A percentile compares a stretch with the other conserved stretches of the same genome.
phyloP scores from a whole-genome alignment of 1,284 basidiomycete genomes.

The Papiliotrema nemorosa region DNA sequence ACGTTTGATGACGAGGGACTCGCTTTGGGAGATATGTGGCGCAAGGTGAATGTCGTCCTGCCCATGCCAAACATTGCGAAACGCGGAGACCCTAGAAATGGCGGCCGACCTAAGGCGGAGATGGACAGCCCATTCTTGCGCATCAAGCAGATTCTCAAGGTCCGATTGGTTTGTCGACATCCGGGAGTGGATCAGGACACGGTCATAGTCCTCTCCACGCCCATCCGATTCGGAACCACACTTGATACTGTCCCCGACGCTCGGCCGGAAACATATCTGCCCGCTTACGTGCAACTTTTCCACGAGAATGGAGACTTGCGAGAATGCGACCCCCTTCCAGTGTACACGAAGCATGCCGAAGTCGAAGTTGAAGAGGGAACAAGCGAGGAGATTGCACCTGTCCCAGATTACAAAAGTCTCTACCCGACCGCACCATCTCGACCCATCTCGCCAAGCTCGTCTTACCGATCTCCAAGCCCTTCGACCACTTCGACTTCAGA shows the following conservation, averaged over 20 bases:
- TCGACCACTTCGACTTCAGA: neutral
- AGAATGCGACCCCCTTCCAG: conserved; percentile 42
- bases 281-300: conserved; percentile 44
- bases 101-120: conserved; percentile 24
- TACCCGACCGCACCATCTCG: neutral
- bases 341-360: conserved; percentile 20
- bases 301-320: conserved; percentile 44
- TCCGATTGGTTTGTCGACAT: conserved; percentile 31
- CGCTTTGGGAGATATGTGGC: conserved; percentile 33
- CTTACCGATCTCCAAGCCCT: conserved; percentile 1
- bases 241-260: conserved; percentile 16
- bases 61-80: conserved; percentile 28
- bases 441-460: neutral
- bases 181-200: conserved; percentile 8
- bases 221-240: conserved; percentile 39
- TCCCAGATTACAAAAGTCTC: neutral
- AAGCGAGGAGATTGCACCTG: neutral
- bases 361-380: neutral
- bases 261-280: conserved; percentile 16
- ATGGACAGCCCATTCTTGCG: conserved; percentile 35
- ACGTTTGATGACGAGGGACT: conserved; percentile 25
- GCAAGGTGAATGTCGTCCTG: conserved; percentile 42
- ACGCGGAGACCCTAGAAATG: conserved; percentile 4
- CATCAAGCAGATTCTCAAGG: conserved; percentile 42
- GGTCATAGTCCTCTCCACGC: conserved; percentile 35